phyloP scores from a whole-genome alignment of 352 stramenopile species.

The Phytophthora citricola region DNA sequence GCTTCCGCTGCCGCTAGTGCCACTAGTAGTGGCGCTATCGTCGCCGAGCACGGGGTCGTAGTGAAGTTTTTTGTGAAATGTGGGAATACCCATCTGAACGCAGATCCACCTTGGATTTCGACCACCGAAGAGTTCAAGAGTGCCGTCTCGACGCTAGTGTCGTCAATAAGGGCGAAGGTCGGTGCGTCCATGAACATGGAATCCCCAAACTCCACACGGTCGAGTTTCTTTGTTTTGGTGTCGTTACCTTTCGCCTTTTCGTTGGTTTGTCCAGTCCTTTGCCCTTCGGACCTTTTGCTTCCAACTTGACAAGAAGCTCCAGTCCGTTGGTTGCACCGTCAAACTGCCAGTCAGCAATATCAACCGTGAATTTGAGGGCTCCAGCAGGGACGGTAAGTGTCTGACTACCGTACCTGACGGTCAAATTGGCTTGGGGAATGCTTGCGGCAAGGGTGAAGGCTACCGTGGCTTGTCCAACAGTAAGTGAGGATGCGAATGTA shows the following conservation, averaged over 20 bases:
- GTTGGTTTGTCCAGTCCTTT: constrained; percentile 11
- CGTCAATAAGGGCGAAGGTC: constrained; percentile 25
- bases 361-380: constrained; percentile 52
- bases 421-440: constrained; percentile 40
- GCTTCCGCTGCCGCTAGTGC: neutral
- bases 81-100: constrained; percentile 55
- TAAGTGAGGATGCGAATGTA: constrained; percentile 29
- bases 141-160: neutral
- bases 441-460: constrained; percentile 45
- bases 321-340: constrained; percentile 24
- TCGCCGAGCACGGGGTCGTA: constrained; percentile 62
- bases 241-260: constrained; percentile 25
- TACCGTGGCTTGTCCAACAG: constrained; percentile 10
- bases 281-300: constrained; percentile 31
- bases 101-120: constrained; percentile 1
- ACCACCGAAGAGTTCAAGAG: constrained; percentile 41
- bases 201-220: constrained; percentile 42
- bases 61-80: constrained; percentile 44
- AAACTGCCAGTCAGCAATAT: constrained; percentile 45
- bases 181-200: constrained; percentile 52
- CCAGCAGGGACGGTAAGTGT: constrained; percentile 40
- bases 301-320: constrained; percentile 40
- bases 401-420: constrained; percentile 42
- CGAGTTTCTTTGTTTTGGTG: constrained; percentile 6
- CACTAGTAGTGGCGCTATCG: constrained; percentile 11